Evolutionary conservation across 1,139 yeast genomes (phyloP), one percentile per base, ranked within the genome.

Genomic region (Taiozyma sp.): DNA sequence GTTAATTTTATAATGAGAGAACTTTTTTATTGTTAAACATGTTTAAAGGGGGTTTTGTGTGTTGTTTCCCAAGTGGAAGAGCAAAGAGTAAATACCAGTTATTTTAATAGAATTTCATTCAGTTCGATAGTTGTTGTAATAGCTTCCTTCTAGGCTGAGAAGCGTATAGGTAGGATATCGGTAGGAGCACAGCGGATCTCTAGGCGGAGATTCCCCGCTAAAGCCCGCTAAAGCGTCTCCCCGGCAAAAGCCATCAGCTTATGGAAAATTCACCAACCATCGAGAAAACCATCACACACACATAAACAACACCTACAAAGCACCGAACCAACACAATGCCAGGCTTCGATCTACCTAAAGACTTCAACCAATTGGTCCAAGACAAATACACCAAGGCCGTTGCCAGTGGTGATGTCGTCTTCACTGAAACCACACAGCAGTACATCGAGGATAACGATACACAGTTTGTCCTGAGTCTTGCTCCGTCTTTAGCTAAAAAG

Each of bases 401-500:
- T 3, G 53, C 57, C 4, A 53, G 55, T 32, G 71, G 71, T 1
- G 62, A 69, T 37, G 62, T 76, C 22, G 56, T 67, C 37, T 70
- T 69, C 57, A 65, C 67, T 6, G 68, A 68, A 11, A 59, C 73
- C 1, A 59, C 64, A 3, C 53, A 64, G 26, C 61, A 64, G 42
- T 62, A 55, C 45, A 29, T 67, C 8, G 59, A 60, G 44, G 58
- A 57, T 8, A 58, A 65, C 26, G 69, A 72, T 41, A 69, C 73
- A 52, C 68, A 68, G 49, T 72, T 69, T 50, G 57, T 70, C 11
- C 65, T 74, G 44, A 70, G 76, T 16, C 61, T 69, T 28, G 77
- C 79, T 0, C 75, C 80, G n/a, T 67, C 83, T 10, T 71, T 86
- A 52, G 73, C 72, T 51, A 72, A 75, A 53, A 81, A 88, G 61